Base-by-base conservation (phyloP, 2,329 filamentous ascomycete species). In the Ceratocystis alfenasii region DNA sequence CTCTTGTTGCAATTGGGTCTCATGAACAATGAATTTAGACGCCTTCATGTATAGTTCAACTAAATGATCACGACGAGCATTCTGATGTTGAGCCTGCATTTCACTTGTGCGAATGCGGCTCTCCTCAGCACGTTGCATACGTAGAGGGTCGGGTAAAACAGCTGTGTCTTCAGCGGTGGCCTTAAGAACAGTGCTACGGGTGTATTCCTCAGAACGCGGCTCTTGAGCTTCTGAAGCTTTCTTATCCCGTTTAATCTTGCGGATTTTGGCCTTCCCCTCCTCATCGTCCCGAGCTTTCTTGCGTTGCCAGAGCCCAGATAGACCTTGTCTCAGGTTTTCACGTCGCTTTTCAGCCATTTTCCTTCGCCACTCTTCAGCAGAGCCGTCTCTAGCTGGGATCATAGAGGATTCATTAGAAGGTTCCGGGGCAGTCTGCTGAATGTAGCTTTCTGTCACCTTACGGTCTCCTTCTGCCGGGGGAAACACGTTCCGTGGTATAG, bases 11-110 rank as follows among this genome's bases (percentile, higher is more conserved):
- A 99, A 82, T 74, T 95, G 87, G 63, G 81, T 77, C 74, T 95
- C 91, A 28, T 82, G 86, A 20, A 90, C 86, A 73, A 99, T 96
- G 77, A 97, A 99, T 48, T 84, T 79, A 30, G 88, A 83, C 4
- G 94, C 91, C 71, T 91, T 88, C 77, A 94, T 88, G 77, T 99
- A 99, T 12, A 99, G 82, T 67, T 89, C 86, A 76, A 96, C 90
- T 36, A 99, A 77, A 17, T 87, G 82, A 70, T 93, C 84, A 68
- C 83, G 80, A 63, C 88, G 83, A 64, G 81, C 79, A 67, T 85
- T 80, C 55, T 80, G 78, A 73, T 85, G 85, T 64, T 77, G 74
- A 8, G 75, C 76, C 41, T 79, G 74, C 53, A 80, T 74, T 15
- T 77, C 75, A 15, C 75, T 74, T 15, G 79, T 77, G 57, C 75